Evolutionary conservation across 2,329 filamentous ascomycete genomes (phyloP), one percentile per base, ranked within the genome.

Genomic region (Sodiomyces alkalinus): DNA sequence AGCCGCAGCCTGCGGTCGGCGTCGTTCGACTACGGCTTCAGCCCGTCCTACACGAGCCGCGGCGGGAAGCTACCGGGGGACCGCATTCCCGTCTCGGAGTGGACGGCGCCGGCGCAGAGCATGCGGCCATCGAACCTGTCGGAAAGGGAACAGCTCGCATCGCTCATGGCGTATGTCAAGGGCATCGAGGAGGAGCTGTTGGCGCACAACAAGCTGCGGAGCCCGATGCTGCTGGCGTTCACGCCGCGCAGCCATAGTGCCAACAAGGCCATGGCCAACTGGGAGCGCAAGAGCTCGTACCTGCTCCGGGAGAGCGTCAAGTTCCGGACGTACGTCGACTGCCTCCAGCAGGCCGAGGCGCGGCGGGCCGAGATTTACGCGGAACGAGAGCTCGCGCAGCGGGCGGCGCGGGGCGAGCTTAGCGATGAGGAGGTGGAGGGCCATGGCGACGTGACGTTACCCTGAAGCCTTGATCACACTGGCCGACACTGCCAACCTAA

Each of bases 231-330:
- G 31, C 65, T 93, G 30, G 85, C 90, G 7, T 96, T 92, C 48
- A 85, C 82, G 10, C 80, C 83, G 3, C 72, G 85, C 17, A 79
- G 87, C 35, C 66, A 72, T 20, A 96, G 96, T 44, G 70, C 76
- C 11, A 62, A 60, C 36, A 86, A 80, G 52, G 83, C 87, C 11
- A 87, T 96, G 80, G 67, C 76, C 13, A 98, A 98, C 52, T 98
- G 90, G 87, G 86, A 98, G 60, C 75, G 80, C 46, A 96, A 96
- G 59, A 92, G 82, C 31, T 77, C 81, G 17, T 93, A 96, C 48
- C 58, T 98, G 22, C 64, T 96, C 9, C 67, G 81, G 19, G 90
- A 98, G 57, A 94, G 92, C 49, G 85, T 96, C 52, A 96, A 96
- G 53, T 96, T 93, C 56, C 67, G 79, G 34, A 96, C 86, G 0